A percentile compares a stretch with the other conserved stretches of the same genome.
Evolutionary conservation across 306 rosid species (phyloP).

Genomic region (Ochetophila trinervis): DNA sequence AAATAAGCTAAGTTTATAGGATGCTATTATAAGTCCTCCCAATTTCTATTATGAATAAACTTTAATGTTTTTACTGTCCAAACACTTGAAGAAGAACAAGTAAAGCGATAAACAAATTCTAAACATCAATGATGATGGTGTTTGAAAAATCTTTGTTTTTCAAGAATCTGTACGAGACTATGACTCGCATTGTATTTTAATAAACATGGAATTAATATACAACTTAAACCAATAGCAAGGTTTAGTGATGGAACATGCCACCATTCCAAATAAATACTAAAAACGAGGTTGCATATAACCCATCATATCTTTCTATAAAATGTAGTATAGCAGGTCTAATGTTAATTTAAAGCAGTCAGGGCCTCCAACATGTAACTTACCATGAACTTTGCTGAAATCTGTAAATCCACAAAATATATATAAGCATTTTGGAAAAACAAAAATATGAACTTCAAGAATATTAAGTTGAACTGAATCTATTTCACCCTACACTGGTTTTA

Average conservation of each 20-base stretch:
- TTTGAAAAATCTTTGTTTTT: too few relatives aligned
- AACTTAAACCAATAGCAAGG: not conserved
- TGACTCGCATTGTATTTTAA: not conserved
- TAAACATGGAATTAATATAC: not conserved
- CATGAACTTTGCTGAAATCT: not conserved
- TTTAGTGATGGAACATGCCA: not conserved
- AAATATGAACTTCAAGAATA: not conserved
- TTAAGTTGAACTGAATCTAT: not conserved
- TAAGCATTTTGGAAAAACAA: not conserved
- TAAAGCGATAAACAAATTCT: too few relatives aligned
- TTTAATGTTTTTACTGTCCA: too few relatives aligned
- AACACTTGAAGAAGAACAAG: too few relatives aligned
- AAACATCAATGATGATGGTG: too few relatives aligned
- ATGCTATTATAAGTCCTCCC: too few relatives aligned
- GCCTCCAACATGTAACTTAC: too few relatives aligned
- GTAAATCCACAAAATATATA: not conserved
- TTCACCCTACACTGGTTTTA: not conserved
- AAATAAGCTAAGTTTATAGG: too few relatives aligned
- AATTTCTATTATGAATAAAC: too few relatives aligned
- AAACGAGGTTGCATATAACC: not conserved
- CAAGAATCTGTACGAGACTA: not conserved
- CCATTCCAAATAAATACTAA: not conserved
- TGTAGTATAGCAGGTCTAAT: too few relatives aligned
- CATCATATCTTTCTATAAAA: too few relatives aligned
- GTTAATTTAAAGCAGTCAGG: too few relatives aligned